phyloP scores from a whole-genome alignment of 441 rosid species.

The Aquilaria agallochum region DNA sequence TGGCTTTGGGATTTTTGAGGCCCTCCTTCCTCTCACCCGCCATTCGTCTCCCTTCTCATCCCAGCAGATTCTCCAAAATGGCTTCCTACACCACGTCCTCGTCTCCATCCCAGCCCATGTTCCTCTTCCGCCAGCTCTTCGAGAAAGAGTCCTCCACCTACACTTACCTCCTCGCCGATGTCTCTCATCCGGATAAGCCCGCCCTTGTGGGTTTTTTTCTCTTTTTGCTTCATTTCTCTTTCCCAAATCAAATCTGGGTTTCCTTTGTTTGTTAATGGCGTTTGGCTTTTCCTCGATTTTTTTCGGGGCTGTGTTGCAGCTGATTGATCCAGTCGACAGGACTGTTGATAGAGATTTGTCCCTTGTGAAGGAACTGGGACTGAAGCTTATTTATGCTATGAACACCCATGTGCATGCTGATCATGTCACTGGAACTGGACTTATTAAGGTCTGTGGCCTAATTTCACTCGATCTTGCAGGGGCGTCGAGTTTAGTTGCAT shows the following conservation, averaged over 20 bases:
- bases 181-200: constrained; percentile 74
- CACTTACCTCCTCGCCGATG: constrained; percentile 88
- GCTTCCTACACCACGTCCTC: constrained; percentile 18
- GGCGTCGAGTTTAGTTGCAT: not conserved
- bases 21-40: constrained; percentile 2
- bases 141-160: constrained; percentile 87
- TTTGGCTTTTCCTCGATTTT: not conserved
- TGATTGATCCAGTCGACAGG: constrained; percentile 93
- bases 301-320: constrained; percentile 33
- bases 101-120: constrained; percentile 33
- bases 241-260: not conserved
- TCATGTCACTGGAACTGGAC: constrained; percentile 93
- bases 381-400: constrained; percentile 79
- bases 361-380: constrained; percentile 62
- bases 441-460: constrained; percentile 58
- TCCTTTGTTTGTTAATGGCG: constrained; percentile 6
- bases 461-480: not conserved
- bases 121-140: constrained; percentile 86
- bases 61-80: constrained; percentile 19
- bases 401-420: constrained; percentile 99
- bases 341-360: constrained; percentile 84
- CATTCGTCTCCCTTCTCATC: not conserved
- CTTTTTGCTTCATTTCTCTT: not conserved
- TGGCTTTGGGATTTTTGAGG: constrained; percentile 8
- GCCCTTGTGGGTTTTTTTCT: constrained; percentile 50